A percentile compares a stretch with the other conserved stretches of the same genome.
Conservation (phyloP, 306 rosid species). For the Ormosia emarginata region DNA sequence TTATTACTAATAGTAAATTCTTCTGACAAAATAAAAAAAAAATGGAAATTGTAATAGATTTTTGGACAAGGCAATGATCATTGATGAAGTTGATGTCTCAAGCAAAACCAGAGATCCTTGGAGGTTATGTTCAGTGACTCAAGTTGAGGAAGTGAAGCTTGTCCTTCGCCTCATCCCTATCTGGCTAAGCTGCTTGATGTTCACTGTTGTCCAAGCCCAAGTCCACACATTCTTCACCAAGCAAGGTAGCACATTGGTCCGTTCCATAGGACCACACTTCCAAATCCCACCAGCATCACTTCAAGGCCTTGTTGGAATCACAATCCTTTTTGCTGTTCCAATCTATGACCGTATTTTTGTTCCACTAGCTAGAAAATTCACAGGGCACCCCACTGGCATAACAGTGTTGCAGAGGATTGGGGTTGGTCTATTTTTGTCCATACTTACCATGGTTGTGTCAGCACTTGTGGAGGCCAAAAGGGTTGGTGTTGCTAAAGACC, state of each 20-base stretch:
- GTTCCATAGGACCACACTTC: conserved; percentile 55
- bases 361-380: conserved; percentile 39
- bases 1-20: not conserved
- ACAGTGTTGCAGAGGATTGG: conserved; percentile 70
- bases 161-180: conserved; percentile 63
- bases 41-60: conserved; percentile 27
- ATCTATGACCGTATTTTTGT: conserved; percentile 57
- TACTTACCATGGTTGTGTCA: conserved; percentile 53
- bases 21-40: not conserved
- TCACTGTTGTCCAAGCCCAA: conserved; percentile 53
- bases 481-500: conserved; percentile 35
- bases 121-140: conserved; percentile 66
- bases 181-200: conserved; percentile 71
- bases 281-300: conserved; percentile 66
- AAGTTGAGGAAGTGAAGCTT: conserved; percentile 79
- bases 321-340: conserved; percentile 44
- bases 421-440: conserved; percentile 55
- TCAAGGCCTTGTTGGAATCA: conserved; percentile 47
- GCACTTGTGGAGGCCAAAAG: conserved; percentile 59
- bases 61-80: conserved; percentile 66
- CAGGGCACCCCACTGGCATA: conserved; percentile 51
- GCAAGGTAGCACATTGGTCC: conserved; percentile 57
- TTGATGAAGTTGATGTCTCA: conserved; percentile 46
- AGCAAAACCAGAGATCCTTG: conserved; percentile 57
- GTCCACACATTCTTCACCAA: conserved; percentile 60